phyloP scores from a whole-genome alignment of 371 early-diverging fungal species.

The Mortierella polycephala region DNA sequence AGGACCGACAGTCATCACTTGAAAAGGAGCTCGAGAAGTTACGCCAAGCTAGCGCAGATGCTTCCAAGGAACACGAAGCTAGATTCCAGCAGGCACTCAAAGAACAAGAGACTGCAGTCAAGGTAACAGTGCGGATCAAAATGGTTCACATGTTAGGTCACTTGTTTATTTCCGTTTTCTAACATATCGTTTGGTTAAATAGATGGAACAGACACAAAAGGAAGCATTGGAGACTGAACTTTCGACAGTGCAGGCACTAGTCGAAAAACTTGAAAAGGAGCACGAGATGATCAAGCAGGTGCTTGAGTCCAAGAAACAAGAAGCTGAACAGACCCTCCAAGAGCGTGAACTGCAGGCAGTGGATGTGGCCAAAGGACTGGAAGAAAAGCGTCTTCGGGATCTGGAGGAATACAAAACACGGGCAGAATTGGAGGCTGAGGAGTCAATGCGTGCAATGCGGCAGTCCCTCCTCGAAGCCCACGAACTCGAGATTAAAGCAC shows the following conservation, averaged over 20 bases:
- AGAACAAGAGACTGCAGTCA: constrained; percentile 11
- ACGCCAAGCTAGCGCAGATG: constrained; percentile 4
- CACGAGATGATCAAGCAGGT: constrained; percentile 11
- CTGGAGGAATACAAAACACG: constrained; percentile 15
- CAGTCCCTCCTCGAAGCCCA: constrained; percentile 24
- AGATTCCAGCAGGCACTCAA: constrained; percentile 5
- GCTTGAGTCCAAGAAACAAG: constrained; percentile 18
- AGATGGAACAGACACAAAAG: constrained; percentile 18
- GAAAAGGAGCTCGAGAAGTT: constrained; percentile 18
- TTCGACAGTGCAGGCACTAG: constrained; percentile 8
- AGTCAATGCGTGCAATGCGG: constrained; percentile 1
- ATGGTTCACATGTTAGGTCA: not conserved
- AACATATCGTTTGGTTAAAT: not conserved
- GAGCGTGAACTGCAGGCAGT: constrained; percentile 19
- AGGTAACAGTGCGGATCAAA: constrained; percentile 9
- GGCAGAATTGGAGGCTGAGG: constrained; percentile 11
- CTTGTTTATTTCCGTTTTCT: not conserved
- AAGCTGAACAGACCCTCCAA: constrained; percentile 13
- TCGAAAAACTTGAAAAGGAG: constrained; percentile 2
- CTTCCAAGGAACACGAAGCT: constrained; percentile 9
- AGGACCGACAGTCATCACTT: constrained; percentile 7
- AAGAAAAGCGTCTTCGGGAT: constrained; percentile 9
- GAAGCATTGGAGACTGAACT: constrained; percentile 7
- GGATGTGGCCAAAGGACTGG: constrained; percentile 10
- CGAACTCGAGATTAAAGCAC: constrained; percentile 14